These are phyloP conservation scores for Elongisporangium undulatum DNA, from an alignment of 352 stramenopile genomes.

Conservation along the genomic window DNA sequence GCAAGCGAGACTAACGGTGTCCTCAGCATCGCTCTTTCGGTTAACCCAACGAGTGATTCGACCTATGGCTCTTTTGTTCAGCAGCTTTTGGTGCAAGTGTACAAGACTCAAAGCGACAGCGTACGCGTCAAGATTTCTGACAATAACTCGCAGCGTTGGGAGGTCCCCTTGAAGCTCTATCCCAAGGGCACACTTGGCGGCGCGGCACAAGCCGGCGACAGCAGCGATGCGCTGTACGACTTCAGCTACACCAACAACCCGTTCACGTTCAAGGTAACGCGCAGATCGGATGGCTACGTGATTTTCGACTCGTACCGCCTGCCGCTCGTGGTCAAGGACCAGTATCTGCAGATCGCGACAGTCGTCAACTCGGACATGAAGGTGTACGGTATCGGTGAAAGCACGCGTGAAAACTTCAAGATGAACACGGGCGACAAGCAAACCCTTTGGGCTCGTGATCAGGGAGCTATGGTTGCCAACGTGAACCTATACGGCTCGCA, in stretches of 20 bases:
- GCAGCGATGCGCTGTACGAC: conserved; percentile 5
- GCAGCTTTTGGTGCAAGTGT: conserved; percentile 31
- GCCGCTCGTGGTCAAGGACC: conserved; percentile 32
- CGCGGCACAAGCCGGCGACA: not conserved
- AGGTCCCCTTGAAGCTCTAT: conserved; percentile 34
- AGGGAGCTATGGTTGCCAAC: conserved; percentile 14
- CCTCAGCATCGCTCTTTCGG: conserved; percentile 24
- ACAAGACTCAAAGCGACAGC: conserved; percentile 28
- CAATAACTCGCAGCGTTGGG: conserved; percentile 45
- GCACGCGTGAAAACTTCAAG: conserved; percentile 27
- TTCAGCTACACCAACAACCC: conserved; percentile 37
- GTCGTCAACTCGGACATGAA: conserved; percentile 15
- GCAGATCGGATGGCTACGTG: conserved; percentile 29
- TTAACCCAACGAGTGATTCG: conserved; percentile 17
- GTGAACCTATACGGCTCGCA: conserved; percentile 61
- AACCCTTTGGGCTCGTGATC: conserved; percentile 43
- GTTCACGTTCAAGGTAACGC: conserved; percentile 33
- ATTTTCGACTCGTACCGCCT: conserved; percentile 38
- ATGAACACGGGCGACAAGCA: conserved; percentile 40
- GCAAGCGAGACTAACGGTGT: conserved; percentile 20
- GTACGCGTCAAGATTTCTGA: conserved; percentile 50
- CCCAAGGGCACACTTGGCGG: conserved; percentile 19
- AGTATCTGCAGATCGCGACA: conserved; percentile 36
- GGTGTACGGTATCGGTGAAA: conserved; percentile 38
- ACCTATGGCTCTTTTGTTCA: conserved; percentile 33